Base-by-base conservation (phyloP, 2,329 filamentous ascomycete genomes). In the Cytospora chrysosperma region DNA sequence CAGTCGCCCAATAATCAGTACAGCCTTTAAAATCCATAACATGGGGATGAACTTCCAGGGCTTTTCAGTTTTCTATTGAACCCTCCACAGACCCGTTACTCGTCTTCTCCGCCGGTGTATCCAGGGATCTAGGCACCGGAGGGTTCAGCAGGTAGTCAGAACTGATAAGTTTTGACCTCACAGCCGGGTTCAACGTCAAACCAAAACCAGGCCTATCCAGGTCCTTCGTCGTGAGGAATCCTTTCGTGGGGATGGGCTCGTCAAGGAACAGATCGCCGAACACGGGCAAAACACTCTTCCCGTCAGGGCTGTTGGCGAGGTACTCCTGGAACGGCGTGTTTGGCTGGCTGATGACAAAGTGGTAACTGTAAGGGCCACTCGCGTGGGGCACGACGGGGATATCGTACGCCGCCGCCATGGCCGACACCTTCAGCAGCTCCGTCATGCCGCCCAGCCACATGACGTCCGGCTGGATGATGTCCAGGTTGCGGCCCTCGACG, bases 361-460 rank as follows among this genome's bases (percentile, higher is more conserved):
- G 93, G 78, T 97, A 97, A 72, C 91, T 95, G 80, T 97, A 97
- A 3, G 93, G 91, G 1, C 93, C 93, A 66, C 90, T 95, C 52
- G 93, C 93, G 74, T 97, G 93, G n/a, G 93, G 93, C 17, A 97
- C 92, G 19, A 97, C 93, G 15, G 93, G 93, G 65, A 97, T 90
- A 72, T 97, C 93, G 76, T 97, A 97, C 26, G 93, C 93, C 5
- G 93, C 87, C 4, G 93, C 93, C 86, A 96, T 89, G 60, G 93
- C 90, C 19, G 92, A 85, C 59, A 97, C 89, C 77, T 92, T 95
- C 68, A 97, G 87, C 63, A 97, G 83, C 77, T 97, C 93, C 0
- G 93, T 97, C 82, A 97, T 76, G 66, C 93, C 93, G 67, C 93
- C 93, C 17, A 97, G 87, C 93, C 93, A 97, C 93, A 97, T 97